Evolutionary conservation across 805 yeast genomes (phyloP).

Genomic region (Torulaspora franciscae): DNA sequence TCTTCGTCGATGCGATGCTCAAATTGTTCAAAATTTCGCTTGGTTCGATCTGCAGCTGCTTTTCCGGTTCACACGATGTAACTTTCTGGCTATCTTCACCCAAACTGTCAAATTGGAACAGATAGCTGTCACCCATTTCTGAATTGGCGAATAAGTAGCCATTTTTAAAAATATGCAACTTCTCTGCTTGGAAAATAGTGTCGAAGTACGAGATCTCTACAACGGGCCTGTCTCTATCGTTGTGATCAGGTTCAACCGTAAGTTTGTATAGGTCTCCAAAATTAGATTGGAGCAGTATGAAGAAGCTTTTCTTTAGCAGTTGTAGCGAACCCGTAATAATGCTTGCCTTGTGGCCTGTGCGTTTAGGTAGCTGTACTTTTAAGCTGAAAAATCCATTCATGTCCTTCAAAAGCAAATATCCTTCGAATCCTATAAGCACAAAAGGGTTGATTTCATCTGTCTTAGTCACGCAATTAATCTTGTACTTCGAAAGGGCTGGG

Average conservation of each 20-base stretch:
- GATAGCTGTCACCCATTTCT: conserved; percentile 54
- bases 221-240: conserved; percentile 34
- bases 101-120: conserved; percentile 75
- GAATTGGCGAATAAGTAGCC: conserved; percentile 73
- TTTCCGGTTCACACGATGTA: conserved; percentile 34
- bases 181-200: conserved; percentile 55
- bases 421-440: conserved; percentile 53
- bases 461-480: conserved; percentile 37
- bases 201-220: conserved; percentile 69
- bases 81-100: conserved; percentile 53
- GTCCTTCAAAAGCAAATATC: conserved; percentile 49
- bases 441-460: conserved; percentile 49
- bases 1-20: conserved; percentile 49
- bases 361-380: conserved; percentile 53
- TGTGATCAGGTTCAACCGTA: conserved; percentile 44
- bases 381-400: conserved; percentile 36
- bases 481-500: conserved; percentile 44
- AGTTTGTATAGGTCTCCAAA: conserved; percentile 75
- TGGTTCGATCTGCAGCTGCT: conserved; percentile 28
- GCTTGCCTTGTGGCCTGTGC: conserved; percentile 29
- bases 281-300: conserved; percentile 63
- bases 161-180: conserved; percentile 57
- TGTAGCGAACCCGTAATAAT: conserved; percentile 63
- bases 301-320: conserved; percentile 54
- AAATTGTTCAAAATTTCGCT: conserved; percentile 48